Percentiles rank a stretch among this genome's conserved stretches.
These are phyloP conservation scores for Phytophthora niederhauseri DNA, from an alignment of 352 stramenopile genomes.

Conservation along the genomic window DNA sequence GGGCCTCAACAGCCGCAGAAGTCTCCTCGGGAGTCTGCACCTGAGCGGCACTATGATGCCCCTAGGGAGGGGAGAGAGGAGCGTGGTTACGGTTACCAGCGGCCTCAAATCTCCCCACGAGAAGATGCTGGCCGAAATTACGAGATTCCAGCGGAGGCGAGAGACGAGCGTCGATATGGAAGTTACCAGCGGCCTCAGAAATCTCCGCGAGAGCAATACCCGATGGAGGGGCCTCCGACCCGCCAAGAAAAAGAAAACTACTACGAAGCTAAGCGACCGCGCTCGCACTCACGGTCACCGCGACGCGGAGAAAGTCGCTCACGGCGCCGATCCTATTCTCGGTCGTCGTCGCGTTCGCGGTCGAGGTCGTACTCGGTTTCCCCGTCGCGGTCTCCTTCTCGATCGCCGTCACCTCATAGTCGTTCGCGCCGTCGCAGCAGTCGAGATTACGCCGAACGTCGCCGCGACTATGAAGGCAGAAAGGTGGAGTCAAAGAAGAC, in stretches of 20 bases:
- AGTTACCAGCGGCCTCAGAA: slow-evolving; percentile 22
- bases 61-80: slow-evolving; percentile 27
- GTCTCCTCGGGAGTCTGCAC: not conserved
- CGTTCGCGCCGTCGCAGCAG: slow-evolving; percentile 29
- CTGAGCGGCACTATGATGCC: slow-evolving; percentile 12
- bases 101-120: slow-evolving; percentile 11
- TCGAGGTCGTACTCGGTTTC: slow-evolving; percentile 50
- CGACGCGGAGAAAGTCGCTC: slow-evolving; percentile 32
- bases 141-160: slow-evolving; percentile 15
- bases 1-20: slow-evolving; percentile 3
- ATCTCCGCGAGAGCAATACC: slow-evolving; percentile 17
- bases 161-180: slow-evolving; percentile 36
- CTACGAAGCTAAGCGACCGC: slow-evolving; percentile 29
- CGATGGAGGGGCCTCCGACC: slow-evolving; percentile 1
- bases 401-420: slow-evolving; percentile 27
- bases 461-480: slow-evolving; percentile 16
- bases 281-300: slow-evolving; percentile 44
- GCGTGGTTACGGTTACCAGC: slow-evolving; percentile 26
- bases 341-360: slow-evolving; percentile 46
- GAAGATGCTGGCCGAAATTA: slow-evolving; percentile 17
- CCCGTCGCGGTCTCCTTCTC: slow-evolving; percentile 28
- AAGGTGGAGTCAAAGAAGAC: slow-evolving; percentile 26
- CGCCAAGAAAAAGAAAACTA: slow-evolving; percentile 25
- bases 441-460: slow-evolving; percentile 28
- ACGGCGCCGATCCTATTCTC: slow-evolving; percentile 40